Percentiles rank a stretch among this genome's conserved stretches.
Conservation (phyloP, 352 stramenopile species). For the Pythium dissotocum region DNA sequence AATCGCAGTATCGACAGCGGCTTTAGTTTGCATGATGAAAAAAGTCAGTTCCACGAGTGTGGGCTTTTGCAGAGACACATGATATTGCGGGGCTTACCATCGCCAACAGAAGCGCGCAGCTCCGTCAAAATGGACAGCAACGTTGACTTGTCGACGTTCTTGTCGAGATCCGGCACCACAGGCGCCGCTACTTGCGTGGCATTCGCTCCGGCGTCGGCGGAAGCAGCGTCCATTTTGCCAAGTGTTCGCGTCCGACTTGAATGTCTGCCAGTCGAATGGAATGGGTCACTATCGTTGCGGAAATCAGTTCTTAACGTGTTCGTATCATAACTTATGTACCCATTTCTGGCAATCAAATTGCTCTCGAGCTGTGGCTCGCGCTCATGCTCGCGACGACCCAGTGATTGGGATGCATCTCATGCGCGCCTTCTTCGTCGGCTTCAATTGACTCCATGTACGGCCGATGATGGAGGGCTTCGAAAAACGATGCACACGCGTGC, state of each 20-base stretch:
- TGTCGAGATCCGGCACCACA: slow-evolving; percentile 17
- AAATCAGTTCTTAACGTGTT: slow-evolving; percentile 18
- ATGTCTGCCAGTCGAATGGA: slow-evolving; percentile 5
- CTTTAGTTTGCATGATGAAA: slow-evolving; percentile 26
- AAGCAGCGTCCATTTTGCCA: not conserved
- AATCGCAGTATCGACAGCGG: slow-evolving; percentile 71
- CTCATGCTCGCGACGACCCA: slow-evolving; percentile 52
- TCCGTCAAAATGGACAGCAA: slow-evolving; percentile 72
- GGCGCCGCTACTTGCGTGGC: not conserved
- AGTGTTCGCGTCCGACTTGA: not conserved
- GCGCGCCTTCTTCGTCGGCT: not conserved
- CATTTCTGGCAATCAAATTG: not conserved
- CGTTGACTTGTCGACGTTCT: slow-evolving; percentile 41
- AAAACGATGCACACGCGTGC: slow-evolving; percentile 49
- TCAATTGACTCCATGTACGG: slow-evolving; percentile 14
- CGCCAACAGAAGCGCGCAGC: slow-evolving; percentile 57
- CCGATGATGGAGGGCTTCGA: slow-evolving; percentile 41
- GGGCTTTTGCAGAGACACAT: not conserved
- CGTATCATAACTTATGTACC: slow-evolving; percentile 9
- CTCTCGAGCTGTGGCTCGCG: not conserved
- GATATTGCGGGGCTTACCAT: slow-evolving; percentile 28
- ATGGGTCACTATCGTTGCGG: not conserved
- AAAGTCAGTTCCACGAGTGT: not conserved
- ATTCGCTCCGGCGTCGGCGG: not conserved
- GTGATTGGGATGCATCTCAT: slow-evolving; percentile 54